These are phyloP conservation scores for Candida ponderosae DNA, from an alignment of 805 yeast genomes.

Conservation along the genomic window DNA sequence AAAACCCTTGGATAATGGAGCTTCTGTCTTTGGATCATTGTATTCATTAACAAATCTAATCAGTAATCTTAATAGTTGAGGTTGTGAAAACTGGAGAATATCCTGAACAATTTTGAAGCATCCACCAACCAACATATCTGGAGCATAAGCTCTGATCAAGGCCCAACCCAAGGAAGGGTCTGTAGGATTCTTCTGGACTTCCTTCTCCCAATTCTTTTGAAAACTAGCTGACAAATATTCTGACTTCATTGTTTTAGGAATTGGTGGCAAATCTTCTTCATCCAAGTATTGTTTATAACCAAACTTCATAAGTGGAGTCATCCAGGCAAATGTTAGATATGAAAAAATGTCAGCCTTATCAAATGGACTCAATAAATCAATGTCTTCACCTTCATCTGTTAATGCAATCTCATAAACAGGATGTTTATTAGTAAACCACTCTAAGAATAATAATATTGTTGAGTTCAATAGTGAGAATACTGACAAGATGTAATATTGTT, in stretches of 20 bases:
- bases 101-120: conserved; percentile 73
- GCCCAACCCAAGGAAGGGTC: conserved; percentile 52
- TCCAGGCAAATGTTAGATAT: conserved; percentile 80
- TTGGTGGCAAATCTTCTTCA: conserved; percentile 66
- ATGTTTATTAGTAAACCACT: conserved; percentile 32
- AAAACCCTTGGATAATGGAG: conserved; percentile 67
- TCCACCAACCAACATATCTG: conserved; percentile 60
- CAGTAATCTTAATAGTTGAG: conserved; percentile 64
- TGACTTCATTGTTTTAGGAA: conserved; percentile 65
- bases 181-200: conserved; percentile 34
- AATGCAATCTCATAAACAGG: conserved; percentile 33
- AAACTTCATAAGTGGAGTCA: conserved; percentile 76
- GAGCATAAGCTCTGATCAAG: conserved; percentile 62
- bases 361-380: conserved; percentile 24
- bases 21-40: conserved; percentile 24
- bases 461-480: conserved; percentile 25
- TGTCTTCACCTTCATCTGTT: conserved; percentile 19
- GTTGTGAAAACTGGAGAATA: conserved; percentile 73
- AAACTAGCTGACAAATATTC: conserved; percentile 42
- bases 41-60: conserved; percentile 50
- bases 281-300: conserved; percentile 58
- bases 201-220: conserved; percentile 51
- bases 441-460: conserved; percentile 23
- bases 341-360: conserved; percentile 60
- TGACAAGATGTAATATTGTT: conserved; percentile 21